These are phyloP conservation scores for Phialophora chinensis DNA, from an alignment of 2,329 filamentous ascomycete species.

Conservation along the genomic window DNA sequence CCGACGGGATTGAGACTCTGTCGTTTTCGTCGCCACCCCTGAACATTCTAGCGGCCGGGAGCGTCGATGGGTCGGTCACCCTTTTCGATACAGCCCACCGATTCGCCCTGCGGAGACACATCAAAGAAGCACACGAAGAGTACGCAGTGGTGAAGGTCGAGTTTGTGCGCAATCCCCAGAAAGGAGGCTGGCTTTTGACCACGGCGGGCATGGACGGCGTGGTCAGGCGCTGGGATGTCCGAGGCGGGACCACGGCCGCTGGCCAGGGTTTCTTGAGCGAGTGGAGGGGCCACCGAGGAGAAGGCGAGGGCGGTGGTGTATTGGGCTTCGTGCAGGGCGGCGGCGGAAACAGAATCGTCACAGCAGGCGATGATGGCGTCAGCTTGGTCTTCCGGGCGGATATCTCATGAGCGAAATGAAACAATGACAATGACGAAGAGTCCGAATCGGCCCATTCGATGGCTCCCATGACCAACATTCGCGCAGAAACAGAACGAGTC, in stretches of 20 bases:
- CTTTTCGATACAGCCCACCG: constrained; percentile 86
- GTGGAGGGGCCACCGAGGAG: constrained; percentile 87
- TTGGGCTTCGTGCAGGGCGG: constrained; percentile 80
- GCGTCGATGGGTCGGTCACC: constrained; percentile 73
- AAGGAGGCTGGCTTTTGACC: constrained; percentile 73
- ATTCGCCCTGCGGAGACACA: constrained; percentile 83
- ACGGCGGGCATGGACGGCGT: constrained; percentile 92
- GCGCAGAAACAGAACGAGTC: neutral
- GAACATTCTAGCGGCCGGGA: constrained; percentile 66
- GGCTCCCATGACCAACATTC: neutral
- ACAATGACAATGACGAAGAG: neutral
- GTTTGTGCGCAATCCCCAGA: constrained; percentile 59
- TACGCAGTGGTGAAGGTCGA: constrained; percentile 91
- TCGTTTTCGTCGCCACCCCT: constrained; percentile 67
- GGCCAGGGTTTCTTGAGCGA: constrained; percentile 77
- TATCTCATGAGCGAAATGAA: constrained; percentile 21
- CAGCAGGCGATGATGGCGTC: constrained; percentile 81
- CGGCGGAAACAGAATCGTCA: constrained; percentile 73
- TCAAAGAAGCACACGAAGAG: constrained; percentile 83
- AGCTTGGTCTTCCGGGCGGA: constrained; percentile 49
- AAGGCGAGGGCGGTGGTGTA: constrained; percentile 85
- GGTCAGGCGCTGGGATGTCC: constrained; percentile 83
- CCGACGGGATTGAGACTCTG: constrained; percentile 77
- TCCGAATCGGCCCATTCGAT: neutral
- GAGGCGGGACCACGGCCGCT: constrained; percentile 67